Conservation (phyloP, 192 early-diverging fungal genomes). For the Linnemannia elongata region DNA sequence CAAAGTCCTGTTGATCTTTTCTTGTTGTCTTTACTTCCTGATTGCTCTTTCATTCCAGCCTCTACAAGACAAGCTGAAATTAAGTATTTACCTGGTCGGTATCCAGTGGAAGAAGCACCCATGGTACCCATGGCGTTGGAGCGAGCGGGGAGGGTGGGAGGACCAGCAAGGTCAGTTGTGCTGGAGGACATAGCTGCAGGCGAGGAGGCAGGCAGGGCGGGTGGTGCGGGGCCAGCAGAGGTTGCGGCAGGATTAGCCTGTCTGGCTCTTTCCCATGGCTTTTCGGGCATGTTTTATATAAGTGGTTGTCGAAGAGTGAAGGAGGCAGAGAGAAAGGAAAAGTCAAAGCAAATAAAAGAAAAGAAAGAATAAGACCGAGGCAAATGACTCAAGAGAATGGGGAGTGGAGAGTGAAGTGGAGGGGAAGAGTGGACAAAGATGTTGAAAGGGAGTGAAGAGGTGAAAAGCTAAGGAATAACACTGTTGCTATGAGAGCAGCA, state of each 20-base stretch:
- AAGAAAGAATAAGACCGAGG: neutral
- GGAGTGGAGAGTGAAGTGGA: neutral
- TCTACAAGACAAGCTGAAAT: neutral
- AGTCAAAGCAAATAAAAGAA: neutral
- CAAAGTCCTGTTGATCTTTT: neutral
- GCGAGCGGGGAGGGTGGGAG: slow-evolving; percentile 62
- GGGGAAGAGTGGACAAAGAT: neutral
- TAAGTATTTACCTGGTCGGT: slow-evolving; percentile 36
- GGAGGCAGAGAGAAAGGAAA: neutral
- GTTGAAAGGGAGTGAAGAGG: neutral
- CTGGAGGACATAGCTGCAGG: slow-evolving; percentile 33
- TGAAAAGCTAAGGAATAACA: neutral
- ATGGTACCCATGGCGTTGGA: slow-evolving; percentile 34
- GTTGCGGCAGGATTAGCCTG: slow-evolving; percentile 48
- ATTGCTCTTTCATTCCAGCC: neutral
- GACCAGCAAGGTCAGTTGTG: slow-evolving; percentile 24
- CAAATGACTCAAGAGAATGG: neutral
- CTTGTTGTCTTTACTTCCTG: neutral
- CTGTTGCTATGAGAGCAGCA: neutral
- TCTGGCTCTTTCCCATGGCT: slow-evolving; percentile 83
- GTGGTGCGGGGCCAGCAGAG: slow-evolving; percentile 42
- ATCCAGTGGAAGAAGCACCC: slow-evolving; percentile 23
- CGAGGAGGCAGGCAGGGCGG: slow-evolving; percentile 49
- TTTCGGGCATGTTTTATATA: slow-evolving; percentile 34
- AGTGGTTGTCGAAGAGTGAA: slow-evolving; percentile 71